phyloP scores from a whole-genome alignment of 2,329 filamentous ascomycete genomes.

The Lecanicillium sp. region DNA sequence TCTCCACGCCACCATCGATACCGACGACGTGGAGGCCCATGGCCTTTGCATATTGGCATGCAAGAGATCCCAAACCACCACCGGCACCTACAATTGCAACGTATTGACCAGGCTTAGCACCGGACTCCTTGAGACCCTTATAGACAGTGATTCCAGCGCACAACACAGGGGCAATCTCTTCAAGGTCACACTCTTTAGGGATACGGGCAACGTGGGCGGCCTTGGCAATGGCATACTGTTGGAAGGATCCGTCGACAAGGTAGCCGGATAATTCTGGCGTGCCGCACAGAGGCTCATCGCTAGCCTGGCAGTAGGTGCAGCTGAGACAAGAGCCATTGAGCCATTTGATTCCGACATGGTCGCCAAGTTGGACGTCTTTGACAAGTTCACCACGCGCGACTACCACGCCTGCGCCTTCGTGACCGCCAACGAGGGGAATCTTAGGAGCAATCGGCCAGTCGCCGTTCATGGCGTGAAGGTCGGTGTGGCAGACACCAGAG shows the following conservation, averaged over 20 bases:
- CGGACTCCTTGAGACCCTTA: conserved; percentile 84
- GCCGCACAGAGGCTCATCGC: conserved; percentile 77
- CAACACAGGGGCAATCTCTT: conserved; percentile 70
- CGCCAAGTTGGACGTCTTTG: conserved; percentile 70
- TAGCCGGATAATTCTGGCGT: conserved; percentile 75
- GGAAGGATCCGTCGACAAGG: conserved; percentile 88
- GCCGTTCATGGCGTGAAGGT: conserved; percentile 71
- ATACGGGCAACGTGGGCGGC: conserved; percentile 78
- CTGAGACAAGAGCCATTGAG: conserved; percentile 78
- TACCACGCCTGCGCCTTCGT: conserved; percentile 72
- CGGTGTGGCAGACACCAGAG: conserved; percentile 86
- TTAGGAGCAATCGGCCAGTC: conserved; percentile 85
- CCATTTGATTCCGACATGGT: conserved; percentile 88
- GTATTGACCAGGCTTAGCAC: conserved; percentile 63
- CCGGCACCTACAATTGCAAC: conserved; percentile 83
- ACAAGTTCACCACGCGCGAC: conserved; percentile 74
- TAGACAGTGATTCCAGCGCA: conserved; percentile 86
- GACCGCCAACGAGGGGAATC: conserved; percentile 77
- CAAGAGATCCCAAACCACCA: conserved; percentile 65
- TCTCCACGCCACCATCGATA: conserved; percentile 72
- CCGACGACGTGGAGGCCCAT: conserved; percentile 69
- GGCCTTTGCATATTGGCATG: conserved; percentile 70
- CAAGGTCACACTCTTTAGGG: conserved; percentile 67
- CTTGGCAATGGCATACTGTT: conserved; percentile 85
- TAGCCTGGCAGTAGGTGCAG: conserved; percentile 75